Evolutionary conservation across 495 filamentous ascomycete species (phyloP).

Genomic region (Annulohypoxylon bovei): DNA sequence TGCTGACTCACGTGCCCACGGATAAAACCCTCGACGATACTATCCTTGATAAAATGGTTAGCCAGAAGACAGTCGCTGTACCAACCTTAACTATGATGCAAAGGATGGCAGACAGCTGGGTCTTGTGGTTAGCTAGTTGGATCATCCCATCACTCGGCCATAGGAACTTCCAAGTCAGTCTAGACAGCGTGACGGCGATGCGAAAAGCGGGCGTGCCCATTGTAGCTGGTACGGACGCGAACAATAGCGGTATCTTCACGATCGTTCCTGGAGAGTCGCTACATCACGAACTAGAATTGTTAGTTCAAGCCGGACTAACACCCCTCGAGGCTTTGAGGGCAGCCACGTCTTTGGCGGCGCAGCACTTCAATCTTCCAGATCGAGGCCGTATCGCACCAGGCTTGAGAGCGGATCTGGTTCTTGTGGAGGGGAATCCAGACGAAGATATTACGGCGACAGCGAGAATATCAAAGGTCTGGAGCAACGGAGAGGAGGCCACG

Average conservation of each 20-base stretch:
- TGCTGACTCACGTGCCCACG: slow-evolving; percentile 47
- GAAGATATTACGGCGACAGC: slow-evolving; percentile 48
- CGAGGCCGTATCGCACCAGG: slow-evolving; percentile 47
- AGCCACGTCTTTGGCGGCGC: slow-evolving; percentile 46
- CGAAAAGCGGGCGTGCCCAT: slow-evolving; percentile 44
- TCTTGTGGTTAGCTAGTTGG: slow-evolving; percentile 31
- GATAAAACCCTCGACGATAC: slow-evolving; percentile 38
- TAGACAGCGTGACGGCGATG: slow-evolving; percentile 40
- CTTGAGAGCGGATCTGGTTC: slow-evolving; percentile 49
- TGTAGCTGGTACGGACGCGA: slow-evolving; percentile 45
- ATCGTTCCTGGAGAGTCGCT: slow-evolving; percentile 39
- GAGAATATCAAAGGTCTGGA: slow-evolving; percentile 38
- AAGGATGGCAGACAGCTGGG: slow-evolving; percentile 32
- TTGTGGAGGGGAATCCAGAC: slow-evolving; percentile 48
- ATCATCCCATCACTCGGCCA: slow-evolving; percentile 1
- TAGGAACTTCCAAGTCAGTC: slow-evolving; percentile 29
- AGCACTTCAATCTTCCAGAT: slow-evolving; percentile 48
- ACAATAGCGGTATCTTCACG: slow-evolving; percentile 32
- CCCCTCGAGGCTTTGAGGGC: slow-evolving; percentile 47
- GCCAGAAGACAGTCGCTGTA: slow-evolving; percentile 35
- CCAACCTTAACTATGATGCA: slow-evolving; percentile 47
- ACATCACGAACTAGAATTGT: slow-evolving; percentile 44
- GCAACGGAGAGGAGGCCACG: slow-evolving; percentile 19
- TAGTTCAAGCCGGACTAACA: slow-evolving; percentile 41
- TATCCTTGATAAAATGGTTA: slow-evolving; percentile 28